Percentiles rank a stretch among this genome's conserved stretches.
phyloP scores from a whole-genome alignment of 441 rosid species.

The Eruca vesicaria region DNA sequence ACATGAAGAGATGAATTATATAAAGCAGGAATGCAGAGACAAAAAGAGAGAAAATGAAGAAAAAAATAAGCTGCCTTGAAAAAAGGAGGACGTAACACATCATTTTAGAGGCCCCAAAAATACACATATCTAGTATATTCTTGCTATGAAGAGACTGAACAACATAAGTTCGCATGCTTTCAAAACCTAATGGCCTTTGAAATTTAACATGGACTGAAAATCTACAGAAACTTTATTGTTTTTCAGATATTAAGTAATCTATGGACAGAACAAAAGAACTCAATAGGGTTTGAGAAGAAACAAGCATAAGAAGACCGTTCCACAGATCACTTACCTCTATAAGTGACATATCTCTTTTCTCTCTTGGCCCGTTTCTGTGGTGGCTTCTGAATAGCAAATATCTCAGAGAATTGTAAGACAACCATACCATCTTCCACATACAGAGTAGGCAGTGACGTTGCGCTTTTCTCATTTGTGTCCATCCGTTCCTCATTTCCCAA shows the following conservation, averaged over 20 bases:
- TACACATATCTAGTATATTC: neutral
- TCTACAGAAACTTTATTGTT: neutral
- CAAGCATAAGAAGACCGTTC: slow-evolving; percentile 12
- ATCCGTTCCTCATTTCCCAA: slow-evolving; percentile 45
- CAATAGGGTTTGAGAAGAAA: neutral
- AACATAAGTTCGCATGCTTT: neutral
- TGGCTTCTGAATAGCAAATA: slow-evolving; percentile 84
- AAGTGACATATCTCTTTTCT: slow-evolving; percentile 53
- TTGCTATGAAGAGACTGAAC: neutral
- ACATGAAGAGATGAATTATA: slow-evolving; percentile 12
- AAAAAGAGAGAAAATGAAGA: slow-evolving; percentile 1
- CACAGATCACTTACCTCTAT: slow-evolving; percentile 59
- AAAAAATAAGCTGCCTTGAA: slow-evolving; percentile 4
- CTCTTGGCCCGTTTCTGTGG: slow-evolving; percentile 63
- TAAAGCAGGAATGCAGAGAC: slow-evolving; percentile 15
- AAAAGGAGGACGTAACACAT: slow-evolving; percentile 11
- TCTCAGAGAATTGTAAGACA: slow-evolving; percentile 88
- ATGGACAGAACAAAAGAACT: neutral
- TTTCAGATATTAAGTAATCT: neutral
- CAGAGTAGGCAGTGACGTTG: slow-evolving; percentile 71
- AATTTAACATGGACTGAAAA: neutral
- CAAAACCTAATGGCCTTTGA: slow-evolving; percentile 8
- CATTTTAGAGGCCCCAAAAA: neutral
- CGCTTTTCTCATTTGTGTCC: slow-evolving; percentile 48
- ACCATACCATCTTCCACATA: slow-evolving; percentile 86